Evolutionary conservation across 2,329 filamentous ascomycete genomes (phyloP), one percentile per base, ranked within the genome.

Genomic region (Bertia moriformis): DNA sequence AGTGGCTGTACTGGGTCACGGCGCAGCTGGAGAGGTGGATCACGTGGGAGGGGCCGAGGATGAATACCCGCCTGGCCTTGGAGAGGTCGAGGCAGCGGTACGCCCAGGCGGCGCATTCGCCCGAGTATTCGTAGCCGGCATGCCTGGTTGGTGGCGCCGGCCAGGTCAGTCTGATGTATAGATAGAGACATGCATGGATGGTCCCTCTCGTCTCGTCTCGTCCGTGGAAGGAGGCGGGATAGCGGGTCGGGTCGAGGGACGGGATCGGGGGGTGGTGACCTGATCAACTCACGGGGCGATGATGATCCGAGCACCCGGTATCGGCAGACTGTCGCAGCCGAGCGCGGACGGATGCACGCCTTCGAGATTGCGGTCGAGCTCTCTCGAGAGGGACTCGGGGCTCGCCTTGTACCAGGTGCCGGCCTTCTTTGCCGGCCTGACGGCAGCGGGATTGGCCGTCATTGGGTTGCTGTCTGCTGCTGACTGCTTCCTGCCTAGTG

Each of bases 1-100:
- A 91, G 43, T 67, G 65, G 19, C 66, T 67, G 52, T 85, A 87
- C 10, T 66, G 71, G 0, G 87, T 82, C 4, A 93, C 67, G 2
- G 86, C 87, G 46, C 83, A 83, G 38, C 78, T 83, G 2, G 71
- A 65, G 1, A 96, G 74, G 46, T 85, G 83, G 57, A 83, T 77
- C 37, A 89, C 86, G 52, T 98, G 91, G 1, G 89, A 95, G 2
- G 91, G 91, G 0, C 91, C 91, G 14, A 98, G 73, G 32, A 98
- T 67, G 53, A 98, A 96, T 46, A 98, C 73, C 3, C 87, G 81
- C 59, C 93, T 93, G 18, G 78, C 81, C 44, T 75, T 73, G 43
- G 76, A 79, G 41, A 96, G 69, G 56, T 96, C 87, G 38, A 93
- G 77, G 4, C 74, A 73, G 59, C 85, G 91, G 62, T 96, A 98